Percentiles rank a stretch among this genome's conserved stretches.
Conservation (phyloP, 2,329 filamentous ascomycete species). For the Clonostachys sp. region DNA sequence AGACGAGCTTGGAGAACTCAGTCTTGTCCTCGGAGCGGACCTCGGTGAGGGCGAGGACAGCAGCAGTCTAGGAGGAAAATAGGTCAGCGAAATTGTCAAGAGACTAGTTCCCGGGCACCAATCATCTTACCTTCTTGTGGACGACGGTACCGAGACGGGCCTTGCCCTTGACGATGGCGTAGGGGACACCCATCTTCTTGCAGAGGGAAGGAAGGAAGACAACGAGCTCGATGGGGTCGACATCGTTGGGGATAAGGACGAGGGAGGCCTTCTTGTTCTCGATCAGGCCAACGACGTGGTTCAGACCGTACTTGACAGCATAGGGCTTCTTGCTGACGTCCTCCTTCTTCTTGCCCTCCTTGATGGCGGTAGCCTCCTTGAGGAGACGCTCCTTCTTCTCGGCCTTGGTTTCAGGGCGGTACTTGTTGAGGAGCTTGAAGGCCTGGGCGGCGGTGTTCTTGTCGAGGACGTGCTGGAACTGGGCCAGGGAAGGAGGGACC, state of each 20-base stretch:
- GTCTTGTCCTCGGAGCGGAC: conserved; percentile 97
- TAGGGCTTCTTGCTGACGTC: conserved; percentile 99
- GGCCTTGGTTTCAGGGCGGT: conserved; percentile 96
- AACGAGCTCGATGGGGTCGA: conserved; percentile 98
- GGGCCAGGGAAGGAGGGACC: conserved; percentile 93
- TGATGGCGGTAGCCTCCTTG: conserved; percentile 96
- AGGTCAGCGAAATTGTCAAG: background rate
- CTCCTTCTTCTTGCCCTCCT: conserved; percentile 99
- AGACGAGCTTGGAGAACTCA: conserved; percentile 95
- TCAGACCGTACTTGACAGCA: conserved; percentile 98
- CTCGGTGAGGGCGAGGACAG: conserved; percentile 93
- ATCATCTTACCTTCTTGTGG: conserved; percentile 84
- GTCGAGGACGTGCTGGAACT: conserved; percentile 97
- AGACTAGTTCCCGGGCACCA: background rate
- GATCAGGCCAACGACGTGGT: conserved; percentile 96
- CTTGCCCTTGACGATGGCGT: conserved; percentile 99
- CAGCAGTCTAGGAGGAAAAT: conserved; percentile 66
- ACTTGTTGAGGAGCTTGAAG: conserved; percentile 99
- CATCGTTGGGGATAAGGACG: conserved; percentile 98
- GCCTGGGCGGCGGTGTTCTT: conserved; percentile 94
- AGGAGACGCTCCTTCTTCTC: conserved; percentile 99
- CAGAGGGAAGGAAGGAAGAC: conserved; percentile 98
- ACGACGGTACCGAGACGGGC: conserved; percentile 97
- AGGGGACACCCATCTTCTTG: conserved; percentile 99
- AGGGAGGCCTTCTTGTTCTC: conserved; percentile 99